Base-by-base conservation (phyloP, 2,329 filamentous ascomycete genomes). In the Corniculantispora saksenae region DNA sequence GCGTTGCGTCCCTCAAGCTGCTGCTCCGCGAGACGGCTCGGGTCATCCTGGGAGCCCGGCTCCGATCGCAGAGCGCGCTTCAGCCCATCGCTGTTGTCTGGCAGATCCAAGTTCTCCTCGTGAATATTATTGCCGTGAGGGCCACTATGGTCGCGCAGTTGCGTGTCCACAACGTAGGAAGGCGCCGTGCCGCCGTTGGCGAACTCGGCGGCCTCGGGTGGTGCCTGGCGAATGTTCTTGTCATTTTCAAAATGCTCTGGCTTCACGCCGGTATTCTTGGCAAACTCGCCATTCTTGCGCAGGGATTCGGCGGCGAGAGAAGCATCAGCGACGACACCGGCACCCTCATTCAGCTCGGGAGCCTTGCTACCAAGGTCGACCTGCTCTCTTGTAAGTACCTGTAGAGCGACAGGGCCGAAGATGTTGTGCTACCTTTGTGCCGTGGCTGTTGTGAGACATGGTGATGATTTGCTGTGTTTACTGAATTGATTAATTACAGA, bases 251-350 rank as follows among this genome's bases (percentile, higher is more conserved):
- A 43, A 35, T 63, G 56, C 71, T 71, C 61, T 72, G 72, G 65
- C 23, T 67, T 67, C 21, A 82, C 81, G 67, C 83, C 80, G 27
- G 82, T 80, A 77, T 92, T 91, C 64, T 83, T 75, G 48, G 83
- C 79, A 71, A 91, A 92, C 15, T 76, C 79, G 68, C 90, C 91
- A 65, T 83, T 83, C 25, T 80, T 70, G 55, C 81, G 79, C 66
- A 87, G 78, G 0, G 91, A 95, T 72, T 94, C 89, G 66, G 87
- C 89, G 13, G 92, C 92, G 6, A 96, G 87, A 8, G 91, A 94
- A 77, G 90, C 91, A 17, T 84, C 80, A 53, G 84, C 79, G 1
- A 94, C 83, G 29, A 81, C 71, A 61, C 92, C 92, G 6, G 89
- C 80, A 17, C 83, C 79, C 75, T 95, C 92, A 19, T 80, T 74